Conservation (phyloP, 148 eudicot species). For the Bassia scoparia region DNA sequence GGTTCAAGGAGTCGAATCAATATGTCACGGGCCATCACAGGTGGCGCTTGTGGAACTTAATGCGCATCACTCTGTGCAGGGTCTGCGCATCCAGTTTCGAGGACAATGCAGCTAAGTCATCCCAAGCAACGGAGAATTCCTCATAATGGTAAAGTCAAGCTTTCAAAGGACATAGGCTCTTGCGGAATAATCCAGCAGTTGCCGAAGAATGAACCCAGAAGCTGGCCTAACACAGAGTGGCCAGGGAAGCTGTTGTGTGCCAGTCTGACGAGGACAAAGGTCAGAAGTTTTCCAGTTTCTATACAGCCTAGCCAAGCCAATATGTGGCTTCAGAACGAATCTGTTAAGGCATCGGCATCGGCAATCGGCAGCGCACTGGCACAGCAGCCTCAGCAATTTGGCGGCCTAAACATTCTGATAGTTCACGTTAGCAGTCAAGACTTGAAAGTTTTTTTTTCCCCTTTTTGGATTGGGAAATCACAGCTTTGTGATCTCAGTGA, state of each 20-base stretch:
- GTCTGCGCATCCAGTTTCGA: conserved; percentile 23
- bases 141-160: conserved; percentile 14
- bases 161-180: conserved; percentile 13
- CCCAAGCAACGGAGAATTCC: conserved; percentile 15
- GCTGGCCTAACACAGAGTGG: conserved; percentile 11
- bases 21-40: too few species aligned
- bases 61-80: too few species aligned
- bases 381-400: conserved; percentile 33
- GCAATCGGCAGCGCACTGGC: too few species aligned
- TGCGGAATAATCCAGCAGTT: conserved; percentile 6
- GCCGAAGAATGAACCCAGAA: conserved; percentile 5
- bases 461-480: not conserved
- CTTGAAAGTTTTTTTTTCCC: not conserved
- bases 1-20: conserved; percentile 17
- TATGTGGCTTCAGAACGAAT: conserved; percentile 13
- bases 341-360: conserved; percentile 23
- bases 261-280: conserved; percentile 23
- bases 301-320: conserved; percentile 4
- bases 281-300: conserved; percentile 15
- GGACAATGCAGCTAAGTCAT: conserved; percentile 17
- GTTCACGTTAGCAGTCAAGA: conserved; percentile 4
- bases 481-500: too few species aligned
- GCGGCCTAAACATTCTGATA: conserved; percentile 41
- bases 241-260: conserved; percentile 12
- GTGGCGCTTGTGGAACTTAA: too few species aligned